Evolutionary conservation across 306 rosid species (phyloP).

Genomic region (Glycine tomentella): DNA sequence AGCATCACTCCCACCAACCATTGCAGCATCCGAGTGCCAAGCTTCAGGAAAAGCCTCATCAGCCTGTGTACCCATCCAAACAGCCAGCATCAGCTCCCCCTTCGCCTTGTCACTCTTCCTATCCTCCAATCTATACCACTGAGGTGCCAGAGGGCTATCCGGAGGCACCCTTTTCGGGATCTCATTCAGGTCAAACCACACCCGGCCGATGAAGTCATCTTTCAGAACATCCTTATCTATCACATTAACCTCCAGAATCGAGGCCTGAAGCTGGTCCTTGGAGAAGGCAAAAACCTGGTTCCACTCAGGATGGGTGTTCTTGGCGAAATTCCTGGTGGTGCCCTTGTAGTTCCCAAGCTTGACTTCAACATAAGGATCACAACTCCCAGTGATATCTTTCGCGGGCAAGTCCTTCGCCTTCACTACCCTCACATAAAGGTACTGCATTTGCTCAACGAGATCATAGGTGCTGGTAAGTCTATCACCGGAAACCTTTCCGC

Average conservation of each 20-base stretch:
- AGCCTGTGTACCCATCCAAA: slow-evolving; percentile 99
- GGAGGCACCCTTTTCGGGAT: slow-evolving; percentile 94
- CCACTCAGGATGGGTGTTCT: slow-evolving; percentile 93
- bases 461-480: slow-evolving; percentile 91
- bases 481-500: slow-evolving; percentile 88
- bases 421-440: slow-evolving; percentile 91
- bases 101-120: slow-evolving; percentile 67
- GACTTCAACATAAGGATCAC: slow-evolving; percentile 92
- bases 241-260: slow-evolving; percentile 81
- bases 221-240: slow-evolving; percentile 90
- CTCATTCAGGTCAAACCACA: slow-evolving; percentile 79
- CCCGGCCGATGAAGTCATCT: slow-evolving; percentile 89
- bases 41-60: slow-evolving; percentile 99
- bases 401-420: slow-evolving; percentile 87
- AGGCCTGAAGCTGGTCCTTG: slow-evolving; percentile 86
- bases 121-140: slow-evolving; percentile 93
- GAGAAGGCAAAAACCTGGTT: slow-evolving; percentile 93
- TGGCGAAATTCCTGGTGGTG: slow-evolving; percentile 90
- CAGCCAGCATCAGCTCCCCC: slow-evolving; percentile 97
- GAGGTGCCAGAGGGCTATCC: slow-evolving; percentile 94
- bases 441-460: slow-evolving; percentile 98
- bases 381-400: slow-evolving; percentile 90
- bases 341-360: slow-evolving; percentile 95
- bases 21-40: slow-evolving; percentile 95
- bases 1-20: slow-evolving; percentile 82